Conservation (phyloP, 306 rosid species). For the Sindora glabra region DNA sequence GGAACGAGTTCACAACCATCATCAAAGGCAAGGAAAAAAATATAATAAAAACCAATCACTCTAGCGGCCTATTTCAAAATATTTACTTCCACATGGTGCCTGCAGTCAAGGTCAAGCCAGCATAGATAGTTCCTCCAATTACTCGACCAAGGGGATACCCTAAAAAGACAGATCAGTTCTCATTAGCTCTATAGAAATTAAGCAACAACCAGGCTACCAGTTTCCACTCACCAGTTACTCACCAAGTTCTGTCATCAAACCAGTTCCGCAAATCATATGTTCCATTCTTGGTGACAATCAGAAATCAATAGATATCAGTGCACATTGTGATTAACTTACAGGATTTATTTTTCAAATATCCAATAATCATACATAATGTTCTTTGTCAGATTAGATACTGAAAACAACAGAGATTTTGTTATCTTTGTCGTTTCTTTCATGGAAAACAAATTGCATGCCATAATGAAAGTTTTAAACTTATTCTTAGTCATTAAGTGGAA, state of each 20-base stretch:
- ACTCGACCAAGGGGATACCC: slow-evolving; percentile 79
- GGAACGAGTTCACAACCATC: too few relatives aligned
- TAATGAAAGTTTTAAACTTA: too few relatives aligned
- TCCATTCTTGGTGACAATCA: slow-evolving; percentile 64
- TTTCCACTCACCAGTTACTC: neutral
- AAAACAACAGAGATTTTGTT: neutral
- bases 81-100: slow-evolving; percentile 64
- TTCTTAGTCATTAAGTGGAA: too few relatives aligned
- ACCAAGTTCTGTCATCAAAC: slow-evolving; percentile 80
- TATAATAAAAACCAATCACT: neutral
- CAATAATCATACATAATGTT: neutral
- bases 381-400: neutral
- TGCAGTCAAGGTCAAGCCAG: slow-evolving; percentile 69
- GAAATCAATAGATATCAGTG: slow-evolving; percentile 24
- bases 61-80: neutral
- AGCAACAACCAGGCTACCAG: neutral
- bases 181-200: neutral
- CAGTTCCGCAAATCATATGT: slow-evolving; percentile 75
- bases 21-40: neutral
- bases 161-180: neutral
- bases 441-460: too few relatives aligned
- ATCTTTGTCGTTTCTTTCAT: too few relatives aligned
- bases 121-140: slow-evolving; percentile 74
- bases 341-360: neutral
- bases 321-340: neutral